These are phyloP conservation scores for Thraustotheca clavata DNA, from an alignment of 352 stramenopile genomes.

Conservation along the genomic window DNA sequence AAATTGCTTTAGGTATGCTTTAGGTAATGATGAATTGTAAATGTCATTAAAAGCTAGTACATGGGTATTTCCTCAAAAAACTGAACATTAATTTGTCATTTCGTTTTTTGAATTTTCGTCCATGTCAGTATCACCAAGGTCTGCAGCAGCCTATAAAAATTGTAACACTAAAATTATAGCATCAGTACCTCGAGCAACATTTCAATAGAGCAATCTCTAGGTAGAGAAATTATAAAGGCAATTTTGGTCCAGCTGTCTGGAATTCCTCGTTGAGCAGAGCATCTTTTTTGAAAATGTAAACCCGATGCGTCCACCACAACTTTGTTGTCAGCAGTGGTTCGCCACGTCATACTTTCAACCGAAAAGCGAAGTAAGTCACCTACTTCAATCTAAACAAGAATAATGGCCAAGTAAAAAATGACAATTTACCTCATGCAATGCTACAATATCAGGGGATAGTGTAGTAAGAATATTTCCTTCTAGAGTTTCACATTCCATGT, in stretches of 20 bases:
- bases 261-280: constrained; percentile 70
- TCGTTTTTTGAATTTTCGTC: too few relatives aligned
- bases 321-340: constrained; percentile 25
- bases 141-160: too few relatives aligned
- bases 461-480: constrained; percentile 58
- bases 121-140: too few relatives aligned
- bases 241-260: constrained; percentile 87
- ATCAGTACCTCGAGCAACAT: not conserved
- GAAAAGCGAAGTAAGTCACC: constrained; percentile 74
- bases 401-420: not conserved
- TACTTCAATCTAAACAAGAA: constrained; percentile 24
- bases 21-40: too few relatives aligned
- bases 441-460: not conserved
- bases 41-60: too few relatives aligned
- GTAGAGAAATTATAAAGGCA: constrained; percentile 2
- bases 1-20: too few relatives aligned
- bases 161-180: too few relatives aligned
- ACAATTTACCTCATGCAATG: not conserved
- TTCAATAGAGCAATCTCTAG: not conserved
- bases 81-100: too few relatives aligned
- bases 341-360: constrained; percentile 48
- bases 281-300: constrained; percentile 61
- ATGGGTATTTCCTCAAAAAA: too few relatives aligned
- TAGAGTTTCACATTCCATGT: constrained; percentile 49
- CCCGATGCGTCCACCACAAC: constrained; percentile 40